These are phyloP conservation scores for Tricholoma terreum DNA, from an alignment of 768 basidiomycete species.

Conservation along the genomic window DNA sequence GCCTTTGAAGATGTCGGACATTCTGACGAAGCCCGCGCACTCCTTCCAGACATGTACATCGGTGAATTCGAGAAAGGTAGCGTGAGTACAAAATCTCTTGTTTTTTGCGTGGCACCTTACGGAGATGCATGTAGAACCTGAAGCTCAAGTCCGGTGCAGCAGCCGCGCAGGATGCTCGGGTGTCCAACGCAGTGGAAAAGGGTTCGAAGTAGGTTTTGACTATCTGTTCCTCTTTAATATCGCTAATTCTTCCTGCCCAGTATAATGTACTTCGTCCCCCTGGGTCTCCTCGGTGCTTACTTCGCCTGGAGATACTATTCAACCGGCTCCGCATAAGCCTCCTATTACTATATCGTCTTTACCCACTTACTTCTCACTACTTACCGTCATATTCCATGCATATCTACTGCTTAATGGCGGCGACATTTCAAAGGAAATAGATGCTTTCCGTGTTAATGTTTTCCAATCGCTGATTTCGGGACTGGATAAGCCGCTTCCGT, in stretches of 20 bases:
- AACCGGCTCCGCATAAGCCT: constrained; percentile 40
- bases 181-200: constrained; percentile 54
- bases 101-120: constrained; percentile 5
- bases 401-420: constrained; percentile 3
- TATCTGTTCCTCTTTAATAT: constrained; percentile 7
- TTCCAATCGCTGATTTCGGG: no score
- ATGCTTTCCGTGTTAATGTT: background rate
- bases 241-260: constrained; percentile 32
- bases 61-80: constrained; percentile 77
- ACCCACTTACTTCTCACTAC: background rate
- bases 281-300: constrained; percentile 77
- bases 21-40: constrained; percentile 92
- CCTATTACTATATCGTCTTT: constrained; percentile 12
- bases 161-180: constrained; percentile 41
- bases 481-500: background rate
- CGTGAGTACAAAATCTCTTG: constrained; percentile 38
- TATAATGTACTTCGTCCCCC: constrained; percentile 82
- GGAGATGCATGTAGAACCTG: constrained; percentile 35
- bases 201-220: constrained; percentile 64
- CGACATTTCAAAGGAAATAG: background rate
- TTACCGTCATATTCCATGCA: constrained; percentile 1
- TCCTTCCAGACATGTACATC: constrained; percentile 74
- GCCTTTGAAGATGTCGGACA: constrained; percentile 99
- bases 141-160: constrained; percentile 53
- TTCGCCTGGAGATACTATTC: constrained; percentile 83